A percentile compares a stretch with the other conserved stretches of the same genome.
phyloP scores from a whole-genome alignment of 2,329 filamentous ascomycete genomes.

The Hortaea sp. region DNA sequence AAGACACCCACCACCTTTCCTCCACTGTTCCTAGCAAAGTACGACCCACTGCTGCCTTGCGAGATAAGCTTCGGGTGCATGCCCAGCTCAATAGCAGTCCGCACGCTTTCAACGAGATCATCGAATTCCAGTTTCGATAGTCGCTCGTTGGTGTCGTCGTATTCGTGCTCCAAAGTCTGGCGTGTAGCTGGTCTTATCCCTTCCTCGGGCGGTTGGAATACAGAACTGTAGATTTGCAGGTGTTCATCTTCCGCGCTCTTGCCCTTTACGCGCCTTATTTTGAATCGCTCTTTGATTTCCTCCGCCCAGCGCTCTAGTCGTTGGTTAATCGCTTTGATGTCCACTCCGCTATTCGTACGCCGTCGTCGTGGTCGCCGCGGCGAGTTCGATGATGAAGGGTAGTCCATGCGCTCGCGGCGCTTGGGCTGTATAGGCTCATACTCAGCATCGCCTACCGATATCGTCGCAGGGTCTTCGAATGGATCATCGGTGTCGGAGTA shows the following conservation, averaged over 20 bases:
- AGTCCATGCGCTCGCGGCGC: slow-evolving; percentile 35
- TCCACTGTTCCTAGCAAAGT: slow-evolving; percentile 84
- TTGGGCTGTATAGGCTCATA: slow-evolving; percentile 40
- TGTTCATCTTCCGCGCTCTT: slow-evolving; percentile 70
- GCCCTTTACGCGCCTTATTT: slow-evolving; percentile 67
- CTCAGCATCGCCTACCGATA: slow-evolving; percentile 25
- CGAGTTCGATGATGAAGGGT: slow-evolving; percentile 23
- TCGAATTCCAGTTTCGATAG: slow-evolving; percentile 79
- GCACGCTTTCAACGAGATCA: slow-evolving; percentile 79
- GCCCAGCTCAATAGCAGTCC: slow-evolving; percentile 76
- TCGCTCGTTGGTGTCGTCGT: slow-evolving; percentile 39
- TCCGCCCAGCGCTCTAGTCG: slow-evolving; percentile 93
- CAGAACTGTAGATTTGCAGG: slow-evolving; percentile 92
- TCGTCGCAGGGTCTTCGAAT: slow-evolving; percentile 16
- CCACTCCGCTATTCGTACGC: slow-evolving; percentile 77
- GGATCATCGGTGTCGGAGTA: slow-evolving; percentile 31
- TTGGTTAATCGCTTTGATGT: slow-evolving; percentile 97
- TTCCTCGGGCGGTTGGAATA: slow-evolving; percentile 88
- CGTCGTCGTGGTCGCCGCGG: slow-evolving; percentile 35
- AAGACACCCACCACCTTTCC: slow-evolving; percentile 97
- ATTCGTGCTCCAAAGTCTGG: slow-evolving; percentile 55
- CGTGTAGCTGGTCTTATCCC: slow-evolving; percentile 63
- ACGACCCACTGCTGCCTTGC: slow-evolving; percentile 94
- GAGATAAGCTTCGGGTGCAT: slow-evolving; percentile 93
- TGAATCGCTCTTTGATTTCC: slow-evolving; percentile 95